Percentiles rank a stretch among this genome's conserved stretches.
Evolutionary conservation across 805 yeast species (phyloP).

Genomic region (Schwanniomyces yamadae): DNA sequence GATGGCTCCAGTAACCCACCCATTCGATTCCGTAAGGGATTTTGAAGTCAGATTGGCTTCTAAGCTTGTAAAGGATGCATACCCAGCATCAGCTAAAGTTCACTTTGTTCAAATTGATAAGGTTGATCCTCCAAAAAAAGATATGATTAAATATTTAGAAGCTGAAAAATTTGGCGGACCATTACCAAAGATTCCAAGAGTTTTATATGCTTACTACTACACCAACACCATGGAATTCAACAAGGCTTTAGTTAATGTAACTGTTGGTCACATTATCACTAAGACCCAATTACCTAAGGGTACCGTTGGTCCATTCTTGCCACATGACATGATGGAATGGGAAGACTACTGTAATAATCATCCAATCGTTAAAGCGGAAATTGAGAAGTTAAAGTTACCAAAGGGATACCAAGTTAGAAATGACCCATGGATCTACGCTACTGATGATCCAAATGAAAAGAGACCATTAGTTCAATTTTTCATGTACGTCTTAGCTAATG

Average conservation of each 20-base stretch:
- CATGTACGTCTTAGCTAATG: conserved; percentile 67
- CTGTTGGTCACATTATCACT: conserved; percentile 60
- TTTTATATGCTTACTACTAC: conserved; percentile 68
- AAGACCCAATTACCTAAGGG: conserved; percentile 58
- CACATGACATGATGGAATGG: conserved; percentile 57
- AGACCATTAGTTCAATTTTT: conserved; percentile 70
- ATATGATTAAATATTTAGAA: conserved; percentile 63
- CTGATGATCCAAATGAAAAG: conserved; percentile 60
- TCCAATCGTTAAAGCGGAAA: conserved; percentile 61
- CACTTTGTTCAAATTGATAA: conserved; percentile 69
- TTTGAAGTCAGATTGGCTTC: conserved; percentile 57
- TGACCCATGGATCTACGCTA: conserved; percentile 88
- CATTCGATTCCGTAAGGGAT: conserved; percentile 60
- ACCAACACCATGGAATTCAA: conserved; percentile 52
- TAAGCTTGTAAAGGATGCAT: conserved; percentile 58
- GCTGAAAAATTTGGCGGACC: conserved; percentile 54
- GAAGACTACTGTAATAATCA: conserved; percentile 52
- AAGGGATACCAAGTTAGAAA: conserved; percentile 51
- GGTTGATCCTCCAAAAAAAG: conserved; percentile 76
- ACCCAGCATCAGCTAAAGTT: conserved; percentile 50
- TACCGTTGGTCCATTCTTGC: conserved; percentile 67
- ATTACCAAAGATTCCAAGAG: conserved; percentile 64
- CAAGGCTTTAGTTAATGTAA: conserved; percentile 70
- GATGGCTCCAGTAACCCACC: conserved; percentile 36
- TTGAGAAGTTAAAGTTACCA: conserved; percentile 67